Conservation (phyloP, 768 basidiomycete species). For the Stropharia rugosoannulata region DNA sequence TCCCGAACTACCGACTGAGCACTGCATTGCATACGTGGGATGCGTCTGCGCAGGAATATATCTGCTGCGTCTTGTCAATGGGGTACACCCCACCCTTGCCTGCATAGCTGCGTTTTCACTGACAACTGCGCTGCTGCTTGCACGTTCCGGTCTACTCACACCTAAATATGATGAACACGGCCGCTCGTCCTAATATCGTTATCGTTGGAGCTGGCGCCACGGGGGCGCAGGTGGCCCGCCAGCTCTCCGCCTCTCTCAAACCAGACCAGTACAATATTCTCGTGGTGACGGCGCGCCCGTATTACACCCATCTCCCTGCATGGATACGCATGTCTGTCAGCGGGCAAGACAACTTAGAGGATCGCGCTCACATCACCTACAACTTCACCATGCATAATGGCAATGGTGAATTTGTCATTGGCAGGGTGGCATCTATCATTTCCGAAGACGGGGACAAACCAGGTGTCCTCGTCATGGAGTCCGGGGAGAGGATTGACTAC, state of each 20-base stretch:
- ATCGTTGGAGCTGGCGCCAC: conserved; percentile 50
- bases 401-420: conserved; percentile 14
- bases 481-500: conserved; percentile 49
- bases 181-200: conserved; percentile 19
- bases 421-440: conserved; percentile 11
- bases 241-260: conserved; percentile 52
- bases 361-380: conserved; percentile 46
- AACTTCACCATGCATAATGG: conserved; percentile 20
- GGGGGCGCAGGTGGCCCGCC: conserved; percentile 42
- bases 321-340: conserved; percentile 52
- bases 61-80: background rate
- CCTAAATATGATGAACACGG: conserved; percentile 12
- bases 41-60: background rate
- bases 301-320: conserved; percentile 47
- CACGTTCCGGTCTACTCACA: background rate
- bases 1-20: conserved; percentile 4
- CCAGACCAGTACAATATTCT: conserved; percentile 46
- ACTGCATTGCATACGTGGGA: conserved; percentile 8
- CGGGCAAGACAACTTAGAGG: conserved; percentile 38
- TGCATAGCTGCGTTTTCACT: background rate
- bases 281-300: conserved; percentile 53
- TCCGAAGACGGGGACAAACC: conserved; percentile 13
- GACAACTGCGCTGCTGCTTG: background rate
- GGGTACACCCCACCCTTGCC: background rate
- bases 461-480: conserved; percentile 42